Conservation (phyloP, 148 eudicot species). For the Camellia granthamiana region DNA sequence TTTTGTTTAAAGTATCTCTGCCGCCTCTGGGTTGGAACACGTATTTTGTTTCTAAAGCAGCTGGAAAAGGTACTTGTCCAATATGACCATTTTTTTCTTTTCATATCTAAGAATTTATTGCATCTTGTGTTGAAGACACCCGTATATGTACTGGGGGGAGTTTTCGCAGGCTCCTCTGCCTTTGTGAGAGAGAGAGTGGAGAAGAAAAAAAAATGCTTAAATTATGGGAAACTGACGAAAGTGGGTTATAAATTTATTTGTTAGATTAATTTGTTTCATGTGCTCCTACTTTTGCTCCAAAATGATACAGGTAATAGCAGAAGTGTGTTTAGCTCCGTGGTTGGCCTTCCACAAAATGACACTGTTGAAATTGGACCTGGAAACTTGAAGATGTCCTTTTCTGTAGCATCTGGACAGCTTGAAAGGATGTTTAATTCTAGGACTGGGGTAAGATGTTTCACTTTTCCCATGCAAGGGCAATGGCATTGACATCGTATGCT, state of each 20-base stretch:
- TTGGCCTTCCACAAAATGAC: slow-evolving; percentile 32
- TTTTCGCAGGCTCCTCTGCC: not conserved
- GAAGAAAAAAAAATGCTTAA: not conserved
- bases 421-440: slow-evolving; percentile 51
- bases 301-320: slow-evolving; percentile 38
- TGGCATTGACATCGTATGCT: not conserved
- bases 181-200: not conserved
- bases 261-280: not conserved
- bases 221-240: not conserved
- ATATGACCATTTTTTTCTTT: not conserved
- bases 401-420: slow-evolving; percentile 56
- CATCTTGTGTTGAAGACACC: not conserved
- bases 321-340: slow-evolving; percentile 21
- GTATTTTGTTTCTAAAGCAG: slow-evolving; percentile 54
- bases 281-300: slow-evolving; percentile 6
- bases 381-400: slow-evolving; percentile 70
- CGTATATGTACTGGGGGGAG: not conserved
- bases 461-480: not conserved
- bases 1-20: slow-evolving; percentile 63
- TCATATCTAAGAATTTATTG: not conserved
- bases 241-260: not conserved
- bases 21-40: slow-evolving; percentile 88
- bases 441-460: slow-evolving; percentile 51
- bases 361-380: slow-evolving; percentile 74
- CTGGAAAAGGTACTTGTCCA: slow-evolving; percentile 40